Conservation (phyloP, 768 basidiomycete species). For the Peribolospora baueri region DNA sequence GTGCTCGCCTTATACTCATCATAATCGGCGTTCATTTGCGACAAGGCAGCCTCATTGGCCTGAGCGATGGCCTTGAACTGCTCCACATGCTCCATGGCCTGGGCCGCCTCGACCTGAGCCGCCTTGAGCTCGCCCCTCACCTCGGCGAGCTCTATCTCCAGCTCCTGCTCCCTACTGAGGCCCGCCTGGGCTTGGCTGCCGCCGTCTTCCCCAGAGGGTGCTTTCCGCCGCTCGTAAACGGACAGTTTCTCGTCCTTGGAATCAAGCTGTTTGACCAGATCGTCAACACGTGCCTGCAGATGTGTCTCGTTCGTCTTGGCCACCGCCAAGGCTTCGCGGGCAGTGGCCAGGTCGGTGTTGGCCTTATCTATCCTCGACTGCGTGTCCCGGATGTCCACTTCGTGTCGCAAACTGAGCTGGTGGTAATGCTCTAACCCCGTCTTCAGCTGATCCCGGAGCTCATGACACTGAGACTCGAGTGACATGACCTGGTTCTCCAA, state of each 20-base stretch:
- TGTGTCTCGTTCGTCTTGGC: conserved; percentile 13
- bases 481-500: conserved; percentile 56
- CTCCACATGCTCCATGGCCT: conserved; percentile 44
- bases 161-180: conserved; percentile 45
- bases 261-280: conserved; percentile 37
- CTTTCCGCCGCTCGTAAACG: conserved; percentile 50
- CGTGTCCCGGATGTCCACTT: conserved; percentile 51
- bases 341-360: conserved; percentile 35
- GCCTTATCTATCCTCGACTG: conserved; percentile 43
- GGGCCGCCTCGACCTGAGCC: conserved; percentile 46
- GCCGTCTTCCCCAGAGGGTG: conserved; percentile 16
- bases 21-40: conserved; percentile 41
- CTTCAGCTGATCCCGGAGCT: conserved; percentile 39
- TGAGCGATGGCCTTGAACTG: conserved; percentile 71
- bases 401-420: conserved; percentile 53
- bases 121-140: conserved; percentile 56
- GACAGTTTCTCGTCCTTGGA: conserved; percentile 63
- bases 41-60: conserved; percentile 52
- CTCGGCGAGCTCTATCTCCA: conserved; percentile 64
- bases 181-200: conserved; percentile 23
- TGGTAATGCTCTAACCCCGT: conserved; percentile 52
- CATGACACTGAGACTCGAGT: conserved; percentile 57
- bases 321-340: conserved; percentile 30
- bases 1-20: conserved; percentile 56
- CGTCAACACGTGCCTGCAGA: conserved; percentile 44